Evolutionary conservation across 768 basidiomycete species (phyloP).

Genomic region (Hortiboletus campestris): DNA sequence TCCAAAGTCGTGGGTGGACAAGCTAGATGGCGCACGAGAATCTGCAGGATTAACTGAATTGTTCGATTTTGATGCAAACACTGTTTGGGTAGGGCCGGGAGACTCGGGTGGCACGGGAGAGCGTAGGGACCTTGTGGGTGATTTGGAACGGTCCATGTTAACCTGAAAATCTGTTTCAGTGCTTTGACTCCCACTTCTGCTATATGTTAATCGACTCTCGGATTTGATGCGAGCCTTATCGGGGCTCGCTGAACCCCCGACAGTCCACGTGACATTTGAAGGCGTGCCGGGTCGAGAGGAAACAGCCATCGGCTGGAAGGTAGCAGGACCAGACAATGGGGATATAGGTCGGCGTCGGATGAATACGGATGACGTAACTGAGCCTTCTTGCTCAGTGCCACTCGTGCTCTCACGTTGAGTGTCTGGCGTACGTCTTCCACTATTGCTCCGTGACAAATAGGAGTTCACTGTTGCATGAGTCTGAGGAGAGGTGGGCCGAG

Average conservation of each 20-base stretch:
- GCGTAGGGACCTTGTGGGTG: conserved; percentile 46
- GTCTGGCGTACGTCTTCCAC: conserved; percentile 67
- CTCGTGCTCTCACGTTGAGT: conserved; percentile 38
- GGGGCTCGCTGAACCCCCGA: conserved; percentile 33
- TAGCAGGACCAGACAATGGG: conserved; percentile 59
- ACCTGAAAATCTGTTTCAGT: conserved; percentile 32
- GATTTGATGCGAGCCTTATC: conserved; percentile 32
- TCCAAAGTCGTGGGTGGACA: conserved; percentile 49
- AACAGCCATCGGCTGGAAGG: conserved; percentile 59
- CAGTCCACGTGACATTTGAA: conserved; percentile 74
- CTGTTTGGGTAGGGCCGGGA: conserved; percentile 42
- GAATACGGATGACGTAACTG: conserved; percentile 51
- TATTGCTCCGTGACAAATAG: conserved; percentile 58
- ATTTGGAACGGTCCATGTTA: conserved; percentile 38
- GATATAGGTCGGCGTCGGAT: conserved; percentile 68
- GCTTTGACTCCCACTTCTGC: conserved; percentile 58
- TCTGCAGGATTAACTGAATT: conserved; percentile 34
- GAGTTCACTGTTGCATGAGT: conserved; percentile 37
- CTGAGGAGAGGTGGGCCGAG: conserved; percentile 48
- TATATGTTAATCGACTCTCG: conserved; percentile 40
- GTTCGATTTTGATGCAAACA: conserved; percentile 23
- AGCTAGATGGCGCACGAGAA: conserved; percentile 44
- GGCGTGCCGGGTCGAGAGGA: conserved; percentile 58
- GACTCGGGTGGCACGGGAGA: conserved; percentile 62
- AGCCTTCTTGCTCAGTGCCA: conserved; percentile 40